These are phyloP conservation scores for Sonneratia alba DNA, from an alignment of 345 rosid species.

Conservation along the genomic window DNA sequence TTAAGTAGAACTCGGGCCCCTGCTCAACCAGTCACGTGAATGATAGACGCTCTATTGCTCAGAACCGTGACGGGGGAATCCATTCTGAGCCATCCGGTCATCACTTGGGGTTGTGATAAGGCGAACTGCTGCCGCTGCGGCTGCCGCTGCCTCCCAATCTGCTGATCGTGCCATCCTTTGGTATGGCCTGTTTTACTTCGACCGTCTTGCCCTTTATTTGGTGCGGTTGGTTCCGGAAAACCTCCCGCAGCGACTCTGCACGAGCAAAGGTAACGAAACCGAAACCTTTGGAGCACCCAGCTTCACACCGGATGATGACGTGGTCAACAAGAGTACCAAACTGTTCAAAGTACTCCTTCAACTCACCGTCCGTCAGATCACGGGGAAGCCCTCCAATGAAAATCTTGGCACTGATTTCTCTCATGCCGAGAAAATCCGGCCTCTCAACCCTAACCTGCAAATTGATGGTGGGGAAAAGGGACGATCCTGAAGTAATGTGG, in stretches of 20 bases:
- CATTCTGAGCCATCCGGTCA: too few species aligned
- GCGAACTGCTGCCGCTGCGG: too few species aligned
- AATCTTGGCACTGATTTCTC: not conserved
- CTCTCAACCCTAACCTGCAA: not conserved
- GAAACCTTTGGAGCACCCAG: not conserved
- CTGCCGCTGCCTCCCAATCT: too few species aligned
- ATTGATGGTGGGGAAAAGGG: not conserved
- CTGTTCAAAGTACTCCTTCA: not conserved
- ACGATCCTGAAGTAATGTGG: too few species aligned
- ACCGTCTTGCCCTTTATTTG: not conserved
- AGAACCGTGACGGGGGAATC: too few species aligned
- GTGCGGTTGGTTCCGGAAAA: not conserved
- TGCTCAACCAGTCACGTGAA: too few species aligned
- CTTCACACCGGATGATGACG: not conserved
- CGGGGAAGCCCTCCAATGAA: not conserved
- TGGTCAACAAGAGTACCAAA: not conserved
- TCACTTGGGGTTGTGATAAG: too few species aligned
- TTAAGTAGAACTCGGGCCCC: too few species aligned
- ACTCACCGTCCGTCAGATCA: not conserved
- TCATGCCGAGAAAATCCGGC: not conserved
- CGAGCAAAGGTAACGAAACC: not conserved
- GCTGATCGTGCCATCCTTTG: not conserved
- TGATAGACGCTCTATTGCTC: too few species aligned
- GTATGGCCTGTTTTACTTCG: not conserved
- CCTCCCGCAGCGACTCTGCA: not conserved